Base-by-base conservation (phyloP, 2,329 filamentous ascomycete species). In the Trichoderma sp. region DNA sequence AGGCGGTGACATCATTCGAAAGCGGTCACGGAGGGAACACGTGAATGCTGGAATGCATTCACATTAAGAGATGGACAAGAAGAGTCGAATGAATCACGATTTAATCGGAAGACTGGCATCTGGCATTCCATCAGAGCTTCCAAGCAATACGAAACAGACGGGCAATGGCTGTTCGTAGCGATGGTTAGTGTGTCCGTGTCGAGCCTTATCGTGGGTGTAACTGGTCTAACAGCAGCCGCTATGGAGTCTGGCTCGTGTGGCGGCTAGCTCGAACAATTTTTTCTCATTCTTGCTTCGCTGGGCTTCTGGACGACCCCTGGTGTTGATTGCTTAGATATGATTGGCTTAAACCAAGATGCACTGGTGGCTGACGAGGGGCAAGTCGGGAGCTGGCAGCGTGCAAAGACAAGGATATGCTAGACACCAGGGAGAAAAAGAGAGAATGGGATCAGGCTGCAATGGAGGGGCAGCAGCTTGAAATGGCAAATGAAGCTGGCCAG, bases 1-100 rank as follows among this genome's bases (percentile, higher is more conserved):
- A 30, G 45, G 44, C 54, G 52, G 62, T 64, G 62, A 64, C 62
- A 64, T 64, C 62, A 58, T 64, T n/a, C 51, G 45, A 21, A 39
- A 30, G 30, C 47, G 51, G 34, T 21, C 19, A 47, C 50, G 52
- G 39, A 34, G 41, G 26, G 30, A 19, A 41, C 41, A 34, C 9
- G 24, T 9, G 34, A n/a, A 28, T n/a, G 43, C 26, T 51, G 48
- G 48, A 17, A 51, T 51, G 17, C 17, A 2, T 19, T 52, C 9
- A 19, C 1, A 12, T 45, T 12, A 34, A 34, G 30, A 3, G 9
- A 34, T 9, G 30, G 30, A 12, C 5, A 24, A 19, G 17, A 26
- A 12, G 4, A 21, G 28, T 19, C 7, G 17, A 30, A 34, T 34
- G 7, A 3, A 44, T 7, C n/a, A 58, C 9, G 41, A 19, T 14